Evolutionary conservation across 2,329 filamentous ascomycete genomes (phyloP), one percentile per base, ranked within the genome.

Genomic region (Didymellaceae sp.): DNA sequence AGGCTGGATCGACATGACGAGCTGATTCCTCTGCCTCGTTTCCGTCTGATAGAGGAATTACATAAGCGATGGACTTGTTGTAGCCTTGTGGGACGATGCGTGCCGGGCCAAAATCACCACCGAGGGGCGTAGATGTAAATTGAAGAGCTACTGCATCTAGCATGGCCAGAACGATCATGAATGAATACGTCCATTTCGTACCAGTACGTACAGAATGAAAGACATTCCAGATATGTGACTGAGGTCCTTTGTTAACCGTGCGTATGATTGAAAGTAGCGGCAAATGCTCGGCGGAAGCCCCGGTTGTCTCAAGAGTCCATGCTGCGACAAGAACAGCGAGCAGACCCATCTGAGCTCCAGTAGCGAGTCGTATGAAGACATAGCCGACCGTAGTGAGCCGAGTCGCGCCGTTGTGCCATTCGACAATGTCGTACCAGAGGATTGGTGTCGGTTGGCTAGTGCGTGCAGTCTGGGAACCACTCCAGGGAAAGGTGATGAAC

Each of bases 401-500:
- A 22, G 46, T 31, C 1, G 43, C 34, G 43, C 43, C 47, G 10
- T 32, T 30, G 4, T 11, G 26, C 2, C 11, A 32, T 3, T 32
- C 28, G 8, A 39, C 39, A 11, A 51, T 51, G 18, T 6, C 4
- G 9, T 9, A 47, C 52, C 52, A 55, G 2, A 55, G n/a, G 3
- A 8, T 6, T 3, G 52, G 43, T 2, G 42, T 37, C 10, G 14
- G n/a, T 4, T 32, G 18, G 11, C 38, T 24, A 2, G 34, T 20
- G 13, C 14, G 38, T 14, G 40, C 39, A 17, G 38, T 41, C 5
- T 32, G 32, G 9, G 52, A 39, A 2, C 38, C 33, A 11, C 21
- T 35, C 52, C 47, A 55, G 1, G 52, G 17, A 13, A 55, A 43
- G 14, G 24, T 26, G 5, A 55, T 39, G 33, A 55, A 48, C 6